Base-by-base conservation (phyloP, 495 filamentous ascomycete species). In the Acidiella bohemica region DNA sequence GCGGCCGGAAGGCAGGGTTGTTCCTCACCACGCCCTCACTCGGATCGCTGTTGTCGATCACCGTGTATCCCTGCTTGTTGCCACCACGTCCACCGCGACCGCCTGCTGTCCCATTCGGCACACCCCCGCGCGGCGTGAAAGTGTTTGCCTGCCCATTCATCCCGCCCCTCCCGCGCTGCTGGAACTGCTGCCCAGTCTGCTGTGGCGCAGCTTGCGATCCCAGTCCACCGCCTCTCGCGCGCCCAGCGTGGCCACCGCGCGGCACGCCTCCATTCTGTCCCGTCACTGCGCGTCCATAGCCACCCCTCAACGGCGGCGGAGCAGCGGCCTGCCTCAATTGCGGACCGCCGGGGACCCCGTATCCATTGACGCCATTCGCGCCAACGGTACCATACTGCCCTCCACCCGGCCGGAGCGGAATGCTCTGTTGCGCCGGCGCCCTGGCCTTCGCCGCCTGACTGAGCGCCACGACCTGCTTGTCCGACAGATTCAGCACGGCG, bases 401-500 rank as follows among this genome's bases (percentile, higher is more conserved):
- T n/a, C n/a, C n/a, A 3, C 39, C 32, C 8, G 48, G 27, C 18
- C 37, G 24, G 33, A 81, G 56, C 1, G 77, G 75, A 14, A 69
- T 63, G 32, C 63, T 42, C 30, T 77, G 68, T 43, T 73, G 72
- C 41, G 72, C 71, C 5, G 60, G 57, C 19, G 44, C 44, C 22
- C 52, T 76, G 23, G 75, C 71, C 33, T 62, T 53, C 18, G 70
- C 75, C 18, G 84, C 81, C 39, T 78, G 75, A 11, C 83, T 81
- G 33, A 64, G 73, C 29, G 80, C 75, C 34, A 92, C 66, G 29
- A 93, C 67, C 61, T 96, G 92, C 41, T 71, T 73, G 48, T 87
- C 67, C 6, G 79, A 78, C 26, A 95, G 57, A 57, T 99, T 99
- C 12, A 99, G 76, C 16, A 93, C 83, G 0, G 81, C 78, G 8